These are phyloP conservation scores for Trichophyton equinum DNA, from an alignment of 2,329 filamentous ascomycete genomes.

Conservation along the genomic window DNA sequence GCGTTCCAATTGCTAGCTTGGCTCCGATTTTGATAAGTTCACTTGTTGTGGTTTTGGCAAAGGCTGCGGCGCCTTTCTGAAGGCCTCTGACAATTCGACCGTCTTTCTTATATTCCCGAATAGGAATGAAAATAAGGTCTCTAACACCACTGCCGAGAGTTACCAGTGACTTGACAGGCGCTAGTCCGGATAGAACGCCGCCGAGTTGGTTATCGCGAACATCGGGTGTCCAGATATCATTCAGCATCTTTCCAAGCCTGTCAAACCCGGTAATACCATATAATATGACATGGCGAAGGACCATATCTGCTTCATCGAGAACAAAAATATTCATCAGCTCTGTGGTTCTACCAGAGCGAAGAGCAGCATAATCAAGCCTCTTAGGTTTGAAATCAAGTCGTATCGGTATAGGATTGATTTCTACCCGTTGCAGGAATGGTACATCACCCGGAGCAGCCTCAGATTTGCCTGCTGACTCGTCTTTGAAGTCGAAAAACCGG, in stretches of 20 bases:
- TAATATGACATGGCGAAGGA: constrained; percentile 76
- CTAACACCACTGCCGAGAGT: constrained; percentile 80
- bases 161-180: constrained; percentile 77
- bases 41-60: constrained; percentile 84
- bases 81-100: constrained; percentile 84
- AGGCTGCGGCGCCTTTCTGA: constrained; percentile 76
- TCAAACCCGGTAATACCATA: constrained; percentile 90
- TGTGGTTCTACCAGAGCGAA: constrained; percentile 84
- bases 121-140: constrained; percentile 76
- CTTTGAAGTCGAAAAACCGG: constrained; percentile 95
- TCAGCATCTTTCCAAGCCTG: constrained; percentile 73
- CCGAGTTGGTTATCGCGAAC: constrained; percentile 81
- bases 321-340: constrained; percentile 99
- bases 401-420: constrained; percentile 70
- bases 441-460: constrained; percentile 50
- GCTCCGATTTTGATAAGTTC: constrained; percentile 91
- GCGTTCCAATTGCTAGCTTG: constrained; percentile 87
- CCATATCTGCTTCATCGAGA: constrained; percentile 76
- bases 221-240: constrained; percentile 94
- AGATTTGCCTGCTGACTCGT: constrained; percentile 42
- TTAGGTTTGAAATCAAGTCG: constrained; percentile 97
- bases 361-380: constrained; percentile 84
- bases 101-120: constrained; percentile 87
- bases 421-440: constrained; percentile 79
- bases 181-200: constrained; percentile 74